Conservation (phyloP, 192 early-diverging fungal species). For the Rhizoclosmatium globosum region DNA sequence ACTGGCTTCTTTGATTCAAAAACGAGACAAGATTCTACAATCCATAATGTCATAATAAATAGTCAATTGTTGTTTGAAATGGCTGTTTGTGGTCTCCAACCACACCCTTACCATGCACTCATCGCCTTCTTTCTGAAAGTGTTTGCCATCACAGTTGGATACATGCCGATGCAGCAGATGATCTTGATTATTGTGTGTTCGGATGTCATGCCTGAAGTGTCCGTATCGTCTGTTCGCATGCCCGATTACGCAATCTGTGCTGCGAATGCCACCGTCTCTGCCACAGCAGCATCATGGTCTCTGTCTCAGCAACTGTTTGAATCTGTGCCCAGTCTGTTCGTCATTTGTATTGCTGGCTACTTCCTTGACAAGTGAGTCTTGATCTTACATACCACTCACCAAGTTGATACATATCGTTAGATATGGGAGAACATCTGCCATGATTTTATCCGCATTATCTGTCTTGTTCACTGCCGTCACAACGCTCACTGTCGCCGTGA, state of each 20-base stretch:
- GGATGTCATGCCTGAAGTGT: not conserved
- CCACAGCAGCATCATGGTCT: constrained; percentile 2
- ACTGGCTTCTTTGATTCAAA: not conserved
- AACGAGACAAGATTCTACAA: not conserved
- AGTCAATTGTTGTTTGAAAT: constrained; percentile 5
- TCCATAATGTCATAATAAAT: not conserved
- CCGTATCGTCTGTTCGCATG: too few species aligned
- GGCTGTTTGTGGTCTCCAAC: not conserved
- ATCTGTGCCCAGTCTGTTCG: constrained; percentile 6
- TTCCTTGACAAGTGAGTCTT: constrained; percentile 1
- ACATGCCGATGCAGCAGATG: constrained; percentile 11
- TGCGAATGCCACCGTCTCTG: not conserved
- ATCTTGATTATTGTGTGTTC: constrained; percentile 15
- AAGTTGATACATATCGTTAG: too few species aligned
- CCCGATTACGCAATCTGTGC: constrained; percentile 17
- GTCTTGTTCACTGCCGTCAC: not conserved
- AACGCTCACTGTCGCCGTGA: not conserved
- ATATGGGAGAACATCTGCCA: not conserved
- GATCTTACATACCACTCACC: not conserved
- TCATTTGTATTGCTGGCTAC: constrained; percentile 6
- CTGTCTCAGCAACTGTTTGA: not conserved
- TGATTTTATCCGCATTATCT: not conserved
- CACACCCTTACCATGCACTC: constrained; percentile 13
- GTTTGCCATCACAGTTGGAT: not conserved
- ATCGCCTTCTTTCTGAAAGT: constrained; percentile 21